These are phyloP conservation scores for Exophiala sp. DNA, from an alignment of 2,329 filamentous ascomycete genomes.

Conservation along the genomic window DNA sequence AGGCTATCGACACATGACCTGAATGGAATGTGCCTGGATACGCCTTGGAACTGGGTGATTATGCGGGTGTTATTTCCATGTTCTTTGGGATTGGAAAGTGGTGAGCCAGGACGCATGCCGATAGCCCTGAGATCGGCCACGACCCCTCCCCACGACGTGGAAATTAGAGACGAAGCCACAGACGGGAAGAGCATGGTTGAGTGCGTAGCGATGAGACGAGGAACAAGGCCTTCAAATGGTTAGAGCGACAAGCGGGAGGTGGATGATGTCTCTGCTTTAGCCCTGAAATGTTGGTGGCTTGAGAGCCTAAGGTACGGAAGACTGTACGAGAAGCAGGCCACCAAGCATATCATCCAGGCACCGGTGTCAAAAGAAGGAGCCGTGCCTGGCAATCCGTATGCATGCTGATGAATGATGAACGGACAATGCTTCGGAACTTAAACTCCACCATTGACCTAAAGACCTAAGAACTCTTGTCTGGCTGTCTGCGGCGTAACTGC, in stretches of 20 bases:
- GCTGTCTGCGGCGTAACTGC: neutral
- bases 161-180: constrained; percentile 18
- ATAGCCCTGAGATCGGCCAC: constrained; percentile 12
- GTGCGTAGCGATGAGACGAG: neutral
- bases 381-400: neutral
- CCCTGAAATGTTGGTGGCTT: neutral
- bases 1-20: no score
- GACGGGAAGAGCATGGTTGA: constrained; percentile 1
- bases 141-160: constrained; percentile 10
- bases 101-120: constrained; percentile 8
- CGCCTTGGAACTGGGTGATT: neutral
- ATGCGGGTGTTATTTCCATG: neutral
- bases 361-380: neutral
- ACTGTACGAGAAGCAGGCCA: no score
- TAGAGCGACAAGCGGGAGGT: constrained; percentile 6
- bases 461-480: neutral
- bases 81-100: neutral
- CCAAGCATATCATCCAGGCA: no score
- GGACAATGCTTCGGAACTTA: neutral
- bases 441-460: neutral
- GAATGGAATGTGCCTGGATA: no score
- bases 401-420: neutral
- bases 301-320: no score
- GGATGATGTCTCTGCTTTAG: neutral
- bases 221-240: constrained; percentile 11